phyloP scores from a whole-genome alignment of 371 early-diverging fungal species.

The Mucor racemosus region DNA sequence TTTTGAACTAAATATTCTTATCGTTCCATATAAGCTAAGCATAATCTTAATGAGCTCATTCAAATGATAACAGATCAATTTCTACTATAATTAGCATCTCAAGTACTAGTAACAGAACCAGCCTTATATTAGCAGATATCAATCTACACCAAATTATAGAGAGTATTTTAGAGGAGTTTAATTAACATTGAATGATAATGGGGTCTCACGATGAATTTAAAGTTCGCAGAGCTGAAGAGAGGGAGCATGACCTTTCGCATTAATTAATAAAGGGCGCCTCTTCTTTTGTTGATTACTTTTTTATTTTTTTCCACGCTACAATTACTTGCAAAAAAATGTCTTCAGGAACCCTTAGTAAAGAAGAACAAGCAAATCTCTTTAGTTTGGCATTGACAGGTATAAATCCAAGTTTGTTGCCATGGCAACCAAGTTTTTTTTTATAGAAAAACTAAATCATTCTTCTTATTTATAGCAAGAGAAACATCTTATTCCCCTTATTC shows the following conservation, averaged over 20 bases:
- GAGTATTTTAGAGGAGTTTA: neutral
- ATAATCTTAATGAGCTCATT: too few relatives aligned
- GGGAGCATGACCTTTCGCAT: neutral
- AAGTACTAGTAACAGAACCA: too few relatives aligned
- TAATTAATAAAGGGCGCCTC: neutral
- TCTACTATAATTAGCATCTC: too few relatives aligned
- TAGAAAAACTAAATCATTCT: neutral
- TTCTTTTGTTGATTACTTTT: neutral
- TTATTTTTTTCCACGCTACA: slow-evolving; percentile 4
- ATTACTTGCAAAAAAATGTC: neutral
- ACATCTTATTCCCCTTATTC: slow-evolving; percentile 80
- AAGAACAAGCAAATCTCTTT: slow-evolving; percentile 13
- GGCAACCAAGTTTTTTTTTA: neutral
- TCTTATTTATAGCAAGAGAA: slow-evolving; percentile 47
- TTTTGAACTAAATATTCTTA: too few relatives aligned
- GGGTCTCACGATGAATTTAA: neutral
- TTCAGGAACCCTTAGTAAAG: neutral
- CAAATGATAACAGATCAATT: too few relatives aligned
- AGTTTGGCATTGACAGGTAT: slow-evolving; percentile 23
- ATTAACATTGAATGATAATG: neutral
- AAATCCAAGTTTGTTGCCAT: neutral
- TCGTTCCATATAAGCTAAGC: too few relatives aligned
- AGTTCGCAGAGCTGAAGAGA: neutral
- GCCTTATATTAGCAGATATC: too few relatives aligned
- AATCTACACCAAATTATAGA: too few relatives aligned